Percentiles rank a stretch among this genome's conserved stretches.
These are phyloP conservation scores for Alternaria arbusti DNA, from an alignment of 2,329 filamentous ascomycete genomes.

Conservation along the genomic window DNA sequence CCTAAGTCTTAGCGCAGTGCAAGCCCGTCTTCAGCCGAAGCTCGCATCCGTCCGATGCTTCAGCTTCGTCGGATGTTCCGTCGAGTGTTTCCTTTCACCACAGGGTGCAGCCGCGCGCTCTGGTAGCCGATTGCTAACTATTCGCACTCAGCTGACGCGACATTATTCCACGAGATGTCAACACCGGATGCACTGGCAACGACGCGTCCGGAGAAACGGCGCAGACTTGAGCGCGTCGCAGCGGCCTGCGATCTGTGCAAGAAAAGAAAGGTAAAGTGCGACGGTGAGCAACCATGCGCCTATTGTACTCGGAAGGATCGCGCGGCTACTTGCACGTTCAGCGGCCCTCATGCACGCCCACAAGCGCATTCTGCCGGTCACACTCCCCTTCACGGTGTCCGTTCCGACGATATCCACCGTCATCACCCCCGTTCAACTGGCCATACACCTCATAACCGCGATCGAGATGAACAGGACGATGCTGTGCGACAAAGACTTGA, in stretches of 20 bases:
- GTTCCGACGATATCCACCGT: constrained; percentile 2
- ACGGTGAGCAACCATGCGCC: constrained; percentile 59
- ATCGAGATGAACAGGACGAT: constrained; percentile 3
- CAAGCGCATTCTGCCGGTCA: constrained; percentile 40
- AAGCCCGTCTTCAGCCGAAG: constrained; percentile 5
- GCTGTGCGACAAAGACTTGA: constrained; percentile 7
- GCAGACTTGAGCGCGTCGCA: constrained; percentile 33
- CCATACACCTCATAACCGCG: constrained; percentile 9
- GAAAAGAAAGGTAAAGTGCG: constrained; percentile 56
- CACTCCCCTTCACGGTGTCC: constrained; percentile 27
- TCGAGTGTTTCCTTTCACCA: not conserved
- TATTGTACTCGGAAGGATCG: constrained; percentile 55
- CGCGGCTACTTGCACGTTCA: constrained; percentile 51
- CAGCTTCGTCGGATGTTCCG: constrained; percentile 8
- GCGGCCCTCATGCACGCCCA: constrained; percentile 46
- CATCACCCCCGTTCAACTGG: not conserved
- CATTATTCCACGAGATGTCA: not conserved
- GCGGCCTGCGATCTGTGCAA: constrained; percentile 43
- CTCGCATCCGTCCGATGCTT: not conserved
- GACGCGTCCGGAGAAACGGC: constrained; percentile 26
- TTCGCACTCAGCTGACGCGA: not conserved
- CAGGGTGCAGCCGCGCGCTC: not conserved
- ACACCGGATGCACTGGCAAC: constrained; percentile 2
- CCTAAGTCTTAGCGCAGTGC: not conserved
- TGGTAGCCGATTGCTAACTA: not conserved